Conservation (phyloP, 495 filamentous ascomycete genomes). For the Daldinia bambusicola region DNA sequence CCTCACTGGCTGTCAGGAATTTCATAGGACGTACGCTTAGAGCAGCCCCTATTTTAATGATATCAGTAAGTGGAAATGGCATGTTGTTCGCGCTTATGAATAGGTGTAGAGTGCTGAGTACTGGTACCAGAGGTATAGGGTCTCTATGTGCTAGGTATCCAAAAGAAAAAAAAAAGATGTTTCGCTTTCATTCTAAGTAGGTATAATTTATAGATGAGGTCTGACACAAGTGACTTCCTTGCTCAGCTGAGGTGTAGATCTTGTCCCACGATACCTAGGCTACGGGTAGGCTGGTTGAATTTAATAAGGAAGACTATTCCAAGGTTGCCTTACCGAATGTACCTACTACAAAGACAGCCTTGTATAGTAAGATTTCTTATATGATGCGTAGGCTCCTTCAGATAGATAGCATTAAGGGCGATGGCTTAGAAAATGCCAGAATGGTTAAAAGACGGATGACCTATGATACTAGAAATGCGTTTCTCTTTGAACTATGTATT, state of each 20-base stretch:
- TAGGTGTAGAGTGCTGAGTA: too few relatives aligned
- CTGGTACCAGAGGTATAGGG: too few relatives aligned
- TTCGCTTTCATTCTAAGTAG: too few relatives aligned
- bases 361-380: neutral
- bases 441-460: neutral
- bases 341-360: neutral
- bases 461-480: too few relatives aligned
- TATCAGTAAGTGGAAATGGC: neutral
- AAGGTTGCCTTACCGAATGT: neutral
- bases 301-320: neutral
- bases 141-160: too few relatives aligned
- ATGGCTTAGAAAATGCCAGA: neutral
- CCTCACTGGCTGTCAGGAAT: constrained; percentile 14
- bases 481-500: neutral
- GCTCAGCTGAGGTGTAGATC: constrained; percentile 1
- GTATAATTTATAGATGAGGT: neutral
- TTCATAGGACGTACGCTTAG: constrained; percentile 4
- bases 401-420: neutral
- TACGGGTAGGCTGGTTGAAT: neutral
- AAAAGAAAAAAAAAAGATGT: too few relatives aligned
- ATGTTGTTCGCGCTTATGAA: too few relatives aligned
- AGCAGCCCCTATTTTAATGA: neutral
- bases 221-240: neutral
- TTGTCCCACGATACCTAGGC: neutral
- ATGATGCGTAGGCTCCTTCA: neutral